Evolutionary conservation across 768 basidiomycete genomes (phyloP), one percentile per base, ranked within the genome.

Genomic region (Phlegmacium glaucopus): DNA sequence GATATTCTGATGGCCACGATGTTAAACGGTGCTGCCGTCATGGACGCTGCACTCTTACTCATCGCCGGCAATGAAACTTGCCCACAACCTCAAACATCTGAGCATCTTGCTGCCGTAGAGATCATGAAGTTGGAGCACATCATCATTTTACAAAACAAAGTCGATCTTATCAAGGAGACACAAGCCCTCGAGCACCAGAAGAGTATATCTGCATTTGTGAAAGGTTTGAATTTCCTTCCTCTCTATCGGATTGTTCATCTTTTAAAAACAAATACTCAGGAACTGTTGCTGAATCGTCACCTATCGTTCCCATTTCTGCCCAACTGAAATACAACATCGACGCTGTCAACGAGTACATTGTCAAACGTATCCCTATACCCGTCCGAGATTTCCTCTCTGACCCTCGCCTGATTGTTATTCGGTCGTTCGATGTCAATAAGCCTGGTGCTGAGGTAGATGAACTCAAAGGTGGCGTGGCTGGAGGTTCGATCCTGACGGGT

Each of bases 1-100:
- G 94, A 97, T 69, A 98, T 99, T 84, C 85, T 99, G 68, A 99
- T 99, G 96, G 96, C 96, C 42, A 99, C 95, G 54, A 99, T 99
- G 96, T 76, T 99, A 58, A 98, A 98, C 78, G 96, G 95, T 68
- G 96, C 96, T 35, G 96, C 96, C 9, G 95, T 98, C 76, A 99
- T 98, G 96, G 94, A 98, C 70, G 96, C 94, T 45, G 96, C 96
- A 4, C 74, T 98, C 0, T 78, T 99, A 1, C 85, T 99, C 45
- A 83, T 99, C 49, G 96, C 96, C 16, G 96, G 90, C 25, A 99
- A 99, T 71, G 96, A 99, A 76, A 91, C 93, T 3, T 98, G 96
- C 67, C 96, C 95, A 1, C 96, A 99, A 63, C 96, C 96, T 1
- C 96, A 99, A 69, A 99, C 96, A 16, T 94, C 91, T 9, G 96